Evolutionary conservation across 106 monocot genomes (phyloP).

Genomic region (Dioscorea alata): DNA sequence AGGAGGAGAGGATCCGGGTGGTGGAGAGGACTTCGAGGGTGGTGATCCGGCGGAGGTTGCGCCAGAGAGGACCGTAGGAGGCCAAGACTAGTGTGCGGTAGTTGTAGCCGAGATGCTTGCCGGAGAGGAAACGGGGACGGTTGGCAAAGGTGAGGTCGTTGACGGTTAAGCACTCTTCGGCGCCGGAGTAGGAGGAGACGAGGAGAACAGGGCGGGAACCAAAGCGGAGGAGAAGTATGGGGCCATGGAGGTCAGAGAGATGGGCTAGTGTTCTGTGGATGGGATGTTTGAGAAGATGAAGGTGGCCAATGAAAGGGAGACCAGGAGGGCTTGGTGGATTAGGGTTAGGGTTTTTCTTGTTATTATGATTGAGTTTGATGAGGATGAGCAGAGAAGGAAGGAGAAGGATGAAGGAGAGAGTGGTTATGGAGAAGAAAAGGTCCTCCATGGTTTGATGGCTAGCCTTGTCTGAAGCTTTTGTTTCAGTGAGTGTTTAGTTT

Average conservation of each 20-base stretch:
- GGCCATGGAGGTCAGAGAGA: slow-evolving; percentile 3
- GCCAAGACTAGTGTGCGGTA: neutral
- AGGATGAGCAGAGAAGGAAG: too few species aligned
- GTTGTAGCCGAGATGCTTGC: slow-evolving; percentile 5
- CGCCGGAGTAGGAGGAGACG: slow-evolving; percentile 7
- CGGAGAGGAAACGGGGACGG: neutral
- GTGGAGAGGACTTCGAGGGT: slow-evolving; percentile 2
- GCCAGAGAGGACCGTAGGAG: slow-evolving; percentile 12
- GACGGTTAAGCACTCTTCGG: neutral
- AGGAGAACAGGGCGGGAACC: slow-evolving; percentile 5
- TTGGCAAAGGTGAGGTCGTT: slow-evolving; percentile 7
- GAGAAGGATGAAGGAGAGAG: too few species aligned
- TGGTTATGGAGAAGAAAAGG: too few species aligned
- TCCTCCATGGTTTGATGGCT: too few species aligned
- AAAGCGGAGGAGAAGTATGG: slow-evolving; percentile 6
- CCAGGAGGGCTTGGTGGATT: neutral
- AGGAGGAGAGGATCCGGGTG: neutral
- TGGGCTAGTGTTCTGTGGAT: neutral
- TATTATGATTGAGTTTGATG: too few species aligned
- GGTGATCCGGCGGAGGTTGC: slow-evolving; percentile 11
- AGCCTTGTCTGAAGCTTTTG: too few species aligned
- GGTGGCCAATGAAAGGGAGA: slow-evolving; percentile 6
- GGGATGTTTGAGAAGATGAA: neutral
- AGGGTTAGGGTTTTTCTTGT: too few species aligned
- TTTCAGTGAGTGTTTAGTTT: too few species aligned